Percentiles rank a stretch among this genome's conserved stretches.
Evolutionary conservation across 192 early-diverging fungal species (phyloP).

Genomic region (Coemansia sp.): DNA sequence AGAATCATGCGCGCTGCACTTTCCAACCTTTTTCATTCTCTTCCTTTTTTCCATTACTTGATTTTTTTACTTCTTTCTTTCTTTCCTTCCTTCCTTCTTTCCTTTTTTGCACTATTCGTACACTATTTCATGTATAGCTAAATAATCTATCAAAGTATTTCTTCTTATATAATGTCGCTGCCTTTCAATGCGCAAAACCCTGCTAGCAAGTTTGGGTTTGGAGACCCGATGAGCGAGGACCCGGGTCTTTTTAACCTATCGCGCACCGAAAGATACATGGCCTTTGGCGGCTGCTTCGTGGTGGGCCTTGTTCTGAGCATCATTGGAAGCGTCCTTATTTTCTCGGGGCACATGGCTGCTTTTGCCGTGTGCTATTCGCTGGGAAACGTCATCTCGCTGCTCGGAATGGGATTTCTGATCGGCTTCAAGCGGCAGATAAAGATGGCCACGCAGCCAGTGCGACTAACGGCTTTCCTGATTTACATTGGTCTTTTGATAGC

Average conservation of each 20-base stretch:
- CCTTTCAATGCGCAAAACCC: constrained; percentile 41
- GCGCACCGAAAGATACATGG: constrained; percentile 46
- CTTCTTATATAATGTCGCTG: constrained; percentile 31
- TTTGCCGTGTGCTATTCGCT: constrained; percentile 91
- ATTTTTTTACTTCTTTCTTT: no score
- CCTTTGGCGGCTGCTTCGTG: constrained; percentile 64
- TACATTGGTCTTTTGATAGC: constrained; percentile 65
- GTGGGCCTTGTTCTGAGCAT: constrained; percentile 76
- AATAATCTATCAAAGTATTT: neutral
- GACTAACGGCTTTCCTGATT: constrained; percentile 70
- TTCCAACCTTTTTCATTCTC: no score
- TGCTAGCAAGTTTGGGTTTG: constrained; percentile 19
- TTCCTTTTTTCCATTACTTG: no score
- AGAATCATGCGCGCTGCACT: no score
- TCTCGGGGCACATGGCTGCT: constrained; percentile 59
- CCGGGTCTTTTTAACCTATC: constrained; percentile 47
- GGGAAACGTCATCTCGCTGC: constrained; percentile 83
- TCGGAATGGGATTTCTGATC: constrained; percentile 86
- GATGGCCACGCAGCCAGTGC: constrained; percentile 75
- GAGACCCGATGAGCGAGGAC: constrained; percentile 47
- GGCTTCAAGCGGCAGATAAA: constrained; percentile 84
- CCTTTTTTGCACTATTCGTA: neutral
- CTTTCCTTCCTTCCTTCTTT: no score
- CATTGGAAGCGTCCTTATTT: constrained; percentile 59
- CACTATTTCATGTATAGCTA: no score